A percentile compares a stretch with the other conserved stretches of the same genome.
phyloP scores from a whole-genome alignment of 2,329 filamentous ascomycete species.

The Diaporthe citri region DNA sequence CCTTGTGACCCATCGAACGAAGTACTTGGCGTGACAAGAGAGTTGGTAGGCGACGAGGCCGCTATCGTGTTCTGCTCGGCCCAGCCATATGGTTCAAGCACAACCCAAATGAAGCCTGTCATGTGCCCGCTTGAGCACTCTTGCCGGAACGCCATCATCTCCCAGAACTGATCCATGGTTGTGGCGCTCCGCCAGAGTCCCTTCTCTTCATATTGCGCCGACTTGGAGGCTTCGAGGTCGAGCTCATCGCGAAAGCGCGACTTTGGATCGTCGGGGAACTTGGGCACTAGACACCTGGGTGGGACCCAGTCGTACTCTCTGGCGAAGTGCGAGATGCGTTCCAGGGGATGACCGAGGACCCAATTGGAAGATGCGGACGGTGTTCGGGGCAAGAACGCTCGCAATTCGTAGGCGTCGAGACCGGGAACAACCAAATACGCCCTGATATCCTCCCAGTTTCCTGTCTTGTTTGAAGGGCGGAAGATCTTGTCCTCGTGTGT shows the following conservation, averaged over 20 bases:
- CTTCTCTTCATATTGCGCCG: conserved; percentile 63
- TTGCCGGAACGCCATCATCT: conserved; percentile 96
- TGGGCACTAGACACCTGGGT: conserved; percentile 86
- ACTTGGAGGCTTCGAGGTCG: conserved; percentile 81
- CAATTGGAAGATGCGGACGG: conserved; percentile 67
- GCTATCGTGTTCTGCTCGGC: conserved; percentile 38
- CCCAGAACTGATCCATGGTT: conserved; percentile 94
- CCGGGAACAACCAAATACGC: conserved; percentile 91
- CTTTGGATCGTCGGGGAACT: conserved; percentile 96
- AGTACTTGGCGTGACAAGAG: conserved; percentile 46
- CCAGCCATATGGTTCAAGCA: conserved; percentile 72
- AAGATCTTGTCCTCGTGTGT: conserved; percentile 40
- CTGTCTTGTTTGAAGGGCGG: conserved; percentile 35
- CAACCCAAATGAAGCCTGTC: conserved; percentile 95
- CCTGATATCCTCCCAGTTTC: conserved; percentile 63
- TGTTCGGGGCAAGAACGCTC: conserved; percentile 78
- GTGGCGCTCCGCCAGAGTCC: conserved; percentile 87
- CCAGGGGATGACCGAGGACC: conserved; percentile 80
- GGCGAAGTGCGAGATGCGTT: conserved; percentile 71
- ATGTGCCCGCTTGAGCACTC: conserved; percentile 93
- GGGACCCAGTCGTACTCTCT: conserved; percentile 73
- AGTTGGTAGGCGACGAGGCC: conserved; percentile 33
- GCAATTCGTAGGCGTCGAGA: conserved; percentile 83
- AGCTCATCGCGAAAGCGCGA: conserved; percentile 89
- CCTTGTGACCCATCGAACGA: conserved; percentile 46